phyloP scores from a whole-genome alignment of 257 asterid genomes.

The Penstemon barbatus region DNA sequence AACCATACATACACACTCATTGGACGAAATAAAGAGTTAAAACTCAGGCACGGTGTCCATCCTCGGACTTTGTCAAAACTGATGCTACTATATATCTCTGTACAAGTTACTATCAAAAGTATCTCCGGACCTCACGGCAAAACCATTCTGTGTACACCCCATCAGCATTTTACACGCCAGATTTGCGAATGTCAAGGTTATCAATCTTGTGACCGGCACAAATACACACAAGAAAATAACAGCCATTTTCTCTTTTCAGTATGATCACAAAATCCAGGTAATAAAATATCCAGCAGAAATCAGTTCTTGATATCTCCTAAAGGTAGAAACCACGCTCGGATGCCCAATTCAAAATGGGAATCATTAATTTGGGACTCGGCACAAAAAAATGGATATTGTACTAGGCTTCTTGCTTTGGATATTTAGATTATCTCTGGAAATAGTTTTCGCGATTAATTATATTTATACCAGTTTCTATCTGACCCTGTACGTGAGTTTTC shows the following conservation, averaged over 20 bases:
- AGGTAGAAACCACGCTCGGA: constrained; percentile 28
- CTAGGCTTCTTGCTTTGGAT: constrained; percentile 5
- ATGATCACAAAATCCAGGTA: neutral
- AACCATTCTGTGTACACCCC: neutral
- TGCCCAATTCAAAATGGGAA: constrained; percentile 21
- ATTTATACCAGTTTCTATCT: constrained; percentile 42
- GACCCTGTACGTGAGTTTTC: constrained; percentile 48
- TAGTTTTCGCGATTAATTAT: constrained; percentile 39
- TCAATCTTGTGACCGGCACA: neutral
- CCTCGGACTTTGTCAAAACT: neutral
- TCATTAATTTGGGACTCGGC: neutral
- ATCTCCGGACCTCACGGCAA: neutral
- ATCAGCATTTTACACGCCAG: neutral
- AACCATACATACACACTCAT: neutral
- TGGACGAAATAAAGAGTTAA: constrained; percentile 5
- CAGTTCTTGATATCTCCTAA: constrained; percentile 10
- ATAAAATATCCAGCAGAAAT: constrained; percentile 21
- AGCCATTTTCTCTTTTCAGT: neutral
- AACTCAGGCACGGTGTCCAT: constrained; percentile 8
- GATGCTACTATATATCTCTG: constrained; percentile 16
- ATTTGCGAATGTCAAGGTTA: constrained; percentile 3
- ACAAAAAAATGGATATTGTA: neutral
- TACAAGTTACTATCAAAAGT: constrained; percentile 11
- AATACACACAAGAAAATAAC: constrained; percentile 4
- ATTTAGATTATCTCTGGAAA: constrained; percentile 14